phyloP scores from a whole-genome alignment of 108 stramenopile genomes.

The Conticribra guillardii region DNA sequence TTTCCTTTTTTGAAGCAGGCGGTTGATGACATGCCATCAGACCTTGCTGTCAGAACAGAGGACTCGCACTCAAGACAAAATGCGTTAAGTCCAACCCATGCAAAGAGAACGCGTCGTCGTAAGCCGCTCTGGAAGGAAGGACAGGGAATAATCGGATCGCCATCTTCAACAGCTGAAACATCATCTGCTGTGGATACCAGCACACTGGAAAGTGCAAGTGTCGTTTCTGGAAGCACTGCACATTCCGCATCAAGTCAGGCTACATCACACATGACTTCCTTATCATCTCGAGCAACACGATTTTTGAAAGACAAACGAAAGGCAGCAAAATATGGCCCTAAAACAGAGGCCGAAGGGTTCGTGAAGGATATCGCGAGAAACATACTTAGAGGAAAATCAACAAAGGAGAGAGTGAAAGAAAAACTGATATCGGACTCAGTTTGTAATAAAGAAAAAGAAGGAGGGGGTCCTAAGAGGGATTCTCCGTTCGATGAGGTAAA shows the following conservation, averaged over 20 bases:
- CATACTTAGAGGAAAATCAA: conserved; percentile 19
- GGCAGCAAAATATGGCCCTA: neutral
- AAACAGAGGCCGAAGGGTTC: conserved; percentile 7
- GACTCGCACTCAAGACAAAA: too few relatives aligned
- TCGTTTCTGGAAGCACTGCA: conserved; percentile 26
- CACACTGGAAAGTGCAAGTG: conserved; percentile 9
- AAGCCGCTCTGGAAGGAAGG: too few relatives aligned
- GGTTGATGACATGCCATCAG: too few relatives aligned
- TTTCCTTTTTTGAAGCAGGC: too few relatives aligned
- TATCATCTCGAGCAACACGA: conserved; percentile 38
- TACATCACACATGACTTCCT: conserved; percentile 24
- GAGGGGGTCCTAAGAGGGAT: too few relatives aligned
- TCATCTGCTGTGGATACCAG: neutral
- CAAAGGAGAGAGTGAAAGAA: conserved; percentile 2
- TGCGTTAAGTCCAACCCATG: too few relatives aligned
- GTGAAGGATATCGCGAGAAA: conserved; percentile 21
- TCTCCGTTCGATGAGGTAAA: too few relatives aligned
- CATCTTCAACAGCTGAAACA: neutral
- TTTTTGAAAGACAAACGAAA: conserved; percentile 43
- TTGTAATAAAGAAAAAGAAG: neutral
- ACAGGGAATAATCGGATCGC: too few relatives aligned
- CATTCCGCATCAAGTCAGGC: conserved; percentile 19
- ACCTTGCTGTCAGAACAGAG: too few relatives aligned
- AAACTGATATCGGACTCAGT: neutral
- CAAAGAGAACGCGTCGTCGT: too few relatives aligned